Percentiles rank a stretch among this genome's conserved stretches.
Conservation (phyloP, 2,329 filamentous ascomycete genomes). For the Phaeosphaeriaceae sp. region DNA sequence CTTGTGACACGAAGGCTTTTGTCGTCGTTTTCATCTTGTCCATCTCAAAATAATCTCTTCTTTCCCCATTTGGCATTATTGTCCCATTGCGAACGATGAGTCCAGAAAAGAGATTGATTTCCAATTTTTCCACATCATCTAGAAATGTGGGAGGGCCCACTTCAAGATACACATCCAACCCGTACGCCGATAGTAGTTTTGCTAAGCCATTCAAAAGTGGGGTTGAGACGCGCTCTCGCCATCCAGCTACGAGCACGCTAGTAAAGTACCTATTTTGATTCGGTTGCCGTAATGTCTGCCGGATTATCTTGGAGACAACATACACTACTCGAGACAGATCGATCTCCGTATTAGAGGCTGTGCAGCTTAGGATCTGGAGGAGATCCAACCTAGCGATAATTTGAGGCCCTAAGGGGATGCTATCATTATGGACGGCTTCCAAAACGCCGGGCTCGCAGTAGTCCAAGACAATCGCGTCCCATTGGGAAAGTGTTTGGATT, state of each 20-base stretch:
- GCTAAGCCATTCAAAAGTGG: slow-evolving; percentile 39
- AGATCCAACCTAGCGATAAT: slow-evolving; percentile 44
- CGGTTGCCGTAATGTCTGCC: slow-evolving; percentile 30
- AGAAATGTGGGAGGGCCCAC: slow-evolving; percentile 43
- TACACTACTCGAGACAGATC: slow-evolving; percentile 35
- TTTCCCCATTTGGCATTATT: slow-evolving; percentile 42
- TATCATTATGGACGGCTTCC: slow-evolving; percentile 35
- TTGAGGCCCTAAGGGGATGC: slow-evolving; percentile 33
- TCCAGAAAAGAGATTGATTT: slow-evolving; percentile 37
- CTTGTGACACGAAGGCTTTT: slow-evolving; percentile 46
- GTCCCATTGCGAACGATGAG: slow-evolving; percentile 45
- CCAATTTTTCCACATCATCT: slow-evolving; percentile 30
- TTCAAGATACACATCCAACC: slow-evolving; percentile 44
- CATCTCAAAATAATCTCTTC: slow-evolving; percentile 47
- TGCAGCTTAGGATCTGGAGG: slow-evolving; percentile 27
- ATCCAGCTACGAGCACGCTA: slow-evolving; percentile 42
- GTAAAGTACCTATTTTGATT: slow-evolving; percentile 38
- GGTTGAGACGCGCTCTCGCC: slow-evolving; percentile 37
- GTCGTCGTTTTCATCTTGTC: slow-evolving; percentile 49
- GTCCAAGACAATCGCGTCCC: slow-evolving; percentile 43
- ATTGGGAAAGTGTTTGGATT: slow-evolving; percentile 34
- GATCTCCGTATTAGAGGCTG: slow-evolving; percentile 28
- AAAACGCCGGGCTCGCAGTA: slow-evolving; percentile 37
- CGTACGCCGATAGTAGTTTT: slow-evolving; percentile 37
- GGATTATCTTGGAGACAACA: slow-evolving; percentile 32